phyloP scores from a whole-genome alignment of 257 asterid genomes.

The Henckelia pumila region DNA sequence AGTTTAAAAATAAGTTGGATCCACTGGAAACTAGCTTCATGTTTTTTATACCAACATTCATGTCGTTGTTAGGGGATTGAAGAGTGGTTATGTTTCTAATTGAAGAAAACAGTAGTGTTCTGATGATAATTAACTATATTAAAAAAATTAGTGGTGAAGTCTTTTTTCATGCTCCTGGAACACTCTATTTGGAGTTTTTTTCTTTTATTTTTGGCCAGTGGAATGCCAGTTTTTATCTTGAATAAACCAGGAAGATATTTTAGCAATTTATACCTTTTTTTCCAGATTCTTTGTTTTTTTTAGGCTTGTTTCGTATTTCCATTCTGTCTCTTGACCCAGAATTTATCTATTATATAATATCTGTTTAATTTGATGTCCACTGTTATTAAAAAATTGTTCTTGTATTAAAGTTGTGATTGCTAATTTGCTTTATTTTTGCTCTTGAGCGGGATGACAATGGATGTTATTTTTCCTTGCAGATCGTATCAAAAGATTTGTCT shows the following conservation, averaged over 20 bases:
- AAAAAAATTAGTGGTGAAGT: background rate
- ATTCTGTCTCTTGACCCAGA: background rate
- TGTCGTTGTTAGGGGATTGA: background rate
- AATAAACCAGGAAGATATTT: background rate
- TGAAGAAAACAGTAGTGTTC: background rate
- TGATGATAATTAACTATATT: background rate
- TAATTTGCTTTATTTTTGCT: constrained; percentile 8
- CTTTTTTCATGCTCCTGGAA: background rate
- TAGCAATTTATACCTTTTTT: background rate
- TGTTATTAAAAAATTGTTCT: background rate
- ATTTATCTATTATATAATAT: background rate
- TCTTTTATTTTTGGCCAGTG: background rate
- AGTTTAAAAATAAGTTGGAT: background rate
- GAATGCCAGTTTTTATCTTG: background rate
- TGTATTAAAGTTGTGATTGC: background rate
- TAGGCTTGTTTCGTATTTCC: background rate
- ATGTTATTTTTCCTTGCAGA: constrained; percentile 45
- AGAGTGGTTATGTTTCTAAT: background rate
- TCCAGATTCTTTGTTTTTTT: background rate
- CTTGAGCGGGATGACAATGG: constrained; percentile 11
- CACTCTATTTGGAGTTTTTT: background rate
- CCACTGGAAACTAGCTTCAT: background rate
- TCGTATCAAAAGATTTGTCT: constrained; percentile 87
- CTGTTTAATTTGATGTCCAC: background rate
- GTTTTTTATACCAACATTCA: background rate